Evolutionary conservation across 257 asterid genomes (phyloP).

Genomic region (Penstemon newberryi): DNA sequence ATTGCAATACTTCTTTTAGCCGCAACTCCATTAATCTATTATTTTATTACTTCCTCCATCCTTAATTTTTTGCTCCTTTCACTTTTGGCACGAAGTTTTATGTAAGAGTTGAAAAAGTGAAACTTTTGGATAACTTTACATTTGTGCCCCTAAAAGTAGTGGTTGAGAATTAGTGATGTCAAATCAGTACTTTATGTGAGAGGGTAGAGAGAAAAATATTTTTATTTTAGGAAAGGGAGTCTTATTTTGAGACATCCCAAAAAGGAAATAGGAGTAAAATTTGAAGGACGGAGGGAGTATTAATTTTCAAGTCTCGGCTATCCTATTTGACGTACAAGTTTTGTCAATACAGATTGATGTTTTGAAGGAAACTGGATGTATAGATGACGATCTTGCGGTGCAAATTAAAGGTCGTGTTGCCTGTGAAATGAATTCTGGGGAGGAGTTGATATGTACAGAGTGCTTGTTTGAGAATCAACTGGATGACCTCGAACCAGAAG

Average conservation of each 20-base stretch:
- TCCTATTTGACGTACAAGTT: conserved; percentile 32
- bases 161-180: no score
- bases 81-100: no score
- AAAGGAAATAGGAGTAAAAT: no score
- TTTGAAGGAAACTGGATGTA: conserved; percentile 85
- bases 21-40: neutral
- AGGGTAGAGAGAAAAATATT: no score
- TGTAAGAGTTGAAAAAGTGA: no score
- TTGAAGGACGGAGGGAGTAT: neutral
- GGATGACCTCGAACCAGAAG: conserved; percentile 95
- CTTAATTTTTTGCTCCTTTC: no score
- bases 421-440: conserved; percentile 99
- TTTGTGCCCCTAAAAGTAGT: no score
- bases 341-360: conserved; percentile 79
- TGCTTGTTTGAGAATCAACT: conserved; percentile 96
- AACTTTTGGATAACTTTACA: no score
- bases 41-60: neutral
- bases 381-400: conserved; percentile 88
- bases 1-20: conserved; percentile 4
- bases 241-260: no score
- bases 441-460: conserved; percentile 94
- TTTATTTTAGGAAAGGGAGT: no score
- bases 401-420: conserved; percentile 99
- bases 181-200: no score
- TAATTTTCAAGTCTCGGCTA: conserved; percentile 8